Evolutionary conservation across 2,329 filamentous ascomycete genomes (phyloP), one percentile per base, ranked within the genome.

Genomic region (Coniochaeta sp.): DNA sequence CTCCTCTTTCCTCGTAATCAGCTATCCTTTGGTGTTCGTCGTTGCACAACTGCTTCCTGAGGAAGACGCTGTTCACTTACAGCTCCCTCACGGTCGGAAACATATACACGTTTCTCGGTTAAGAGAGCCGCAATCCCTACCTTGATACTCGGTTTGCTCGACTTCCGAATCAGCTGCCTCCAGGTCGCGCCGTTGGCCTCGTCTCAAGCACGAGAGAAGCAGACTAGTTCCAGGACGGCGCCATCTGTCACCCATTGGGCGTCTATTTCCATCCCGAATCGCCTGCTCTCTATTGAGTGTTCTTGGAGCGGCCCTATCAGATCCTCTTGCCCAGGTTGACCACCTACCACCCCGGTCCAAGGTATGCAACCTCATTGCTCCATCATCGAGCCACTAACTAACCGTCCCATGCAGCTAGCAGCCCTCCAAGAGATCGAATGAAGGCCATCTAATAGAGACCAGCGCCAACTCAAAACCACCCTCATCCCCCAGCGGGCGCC

Each of bases 391-490:
- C 69, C 70, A 71, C 71, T 70, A 66, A 71, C 74, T 74, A 67
- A 75, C 68, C 61, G 62, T 69, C 68, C 69, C 72, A 71, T 76
- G 74, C 72, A 76, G 73, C 66, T 64, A 64, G 64, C 63, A 61
- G 62, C 59, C 63, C 58, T 63, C 64, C 64, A 61, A 61, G 64
- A 68, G 61, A 64, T 68, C 71, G 69, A 70, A 69, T 73, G 67
- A 69, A 67, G 69, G 64, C 67, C 71, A 69, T 70, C 68, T 73
- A 64, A 63, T 67, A 66, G 62, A 63, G 60, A 62, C 67, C 70
- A 72, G 72, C 73, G 75, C 69, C 73, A 72, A 76, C 77, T 82
- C 79, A 83, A 82, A 84, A 83, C 76, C 77, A 73, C 69, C 71
- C 65, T 69, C 71, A 70, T 72, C 76, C 78, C 54, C 77, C 74